Conservation (phyloP, 768 basidiomycete genomes). For the Boletus sp. region DNA sequence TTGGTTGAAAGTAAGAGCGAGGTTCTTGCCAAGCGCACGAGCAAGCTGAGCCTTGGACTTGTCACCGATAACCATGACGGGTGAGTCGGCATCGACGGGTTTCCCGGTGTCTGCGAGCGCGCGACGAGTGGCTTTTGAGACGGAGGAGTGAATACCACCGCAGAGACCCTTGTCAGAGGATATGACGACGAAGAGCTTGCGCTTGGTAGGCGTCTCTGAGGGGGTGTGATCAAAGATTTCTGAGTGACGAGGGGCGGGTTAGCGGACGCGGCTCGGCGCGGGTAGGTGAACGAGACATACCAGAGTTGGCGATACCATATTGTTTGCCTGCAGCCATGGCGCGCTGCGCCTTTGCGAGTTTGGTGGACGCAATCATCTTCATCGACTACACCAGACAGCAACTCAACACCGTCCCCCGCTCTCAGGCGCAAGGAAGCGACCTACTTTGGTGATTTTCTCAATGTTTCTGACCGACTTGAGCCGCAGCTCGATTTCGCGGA, state of each 20-base stretch:
- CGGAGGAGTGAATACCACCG: constrained; percentile 98
- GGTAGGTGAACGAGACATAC: constrained; percentile 38
- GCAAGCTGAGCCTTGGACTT: constrained; percentile 93
- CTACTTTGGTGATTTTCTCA: constrained; percentile 98
- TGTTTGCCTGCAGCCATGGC: constrained; percentile 90
- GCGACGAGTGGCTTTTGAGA: constrained; percentile 83
- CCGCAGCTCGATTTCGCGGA: constrained; percentile 95
- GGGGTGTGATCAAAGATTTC: constrained; percentile 85
- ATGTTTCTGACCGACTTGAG: constrained; percentile 96
- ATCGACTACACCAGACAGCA: constrained; percentile 59
- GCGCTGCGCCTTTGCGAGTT: constrained; percentile 91
- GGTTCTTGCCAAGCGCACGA: constrained; percentile 59
- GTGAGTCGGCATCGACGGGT: constrained; percentile 54
- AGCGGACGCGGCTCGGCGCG: background rate
- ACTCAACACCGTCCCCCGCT: background rate
- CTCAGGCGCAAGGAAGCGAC: constrained; percentile 18
- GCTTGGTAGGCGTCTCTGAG: constrained; percentile 63
- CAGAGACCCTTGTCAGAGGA: constrained; percentile 99
- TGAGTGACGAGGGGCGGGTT: constrained; percentile 31
- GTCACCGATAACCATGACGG: constrained; percentile 90
- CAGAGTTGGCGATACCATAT: constrained; percentile 89
- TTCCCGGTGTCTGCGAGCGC: constrained; percentile 53
- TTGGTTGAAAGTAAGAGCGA: constrained; percentile 91
- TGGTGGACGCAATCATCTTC: constrained; percentile 99
- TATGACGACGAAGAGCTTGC: constrained; percentile 88